Evolutionary conservation across 139 green algal genomes (phyloP).

Genomic region (Picocystis salinarum): DNA sequence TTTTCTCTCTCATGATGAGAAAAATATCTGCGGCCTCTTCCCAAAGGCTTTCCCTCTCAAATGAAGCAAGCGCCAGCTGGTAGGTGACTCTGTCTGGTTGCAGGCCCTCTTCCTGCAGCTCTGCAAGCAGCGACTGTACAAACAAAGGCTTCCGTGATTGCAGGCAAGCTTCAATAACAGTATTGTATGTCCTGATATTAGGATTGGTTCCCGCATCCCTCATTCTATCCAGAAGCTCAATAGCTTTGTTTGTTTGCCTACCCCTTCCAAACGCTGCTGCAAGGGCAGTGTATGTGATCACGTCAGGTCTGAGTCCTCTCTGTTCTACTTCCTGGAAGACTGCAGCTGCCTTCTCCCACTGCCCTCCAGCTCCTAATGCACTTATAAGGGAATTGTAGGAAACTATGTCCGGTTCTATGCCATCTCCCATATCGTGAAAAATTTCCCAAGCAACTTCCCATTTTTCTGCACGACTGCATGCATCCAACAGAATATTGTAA

Average conservation of each 20-base stretch:
- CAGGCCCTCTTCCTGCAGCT: constrained; percentile 44
- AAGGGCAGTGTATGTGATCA: constrained; percentile 71
- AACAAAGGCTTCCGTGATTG: constrained; percentile 58
- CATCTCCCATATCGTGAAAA: no score
- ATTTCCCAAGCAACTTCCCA: no score
- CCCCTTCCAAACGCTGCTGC: constrained; percentile 45
- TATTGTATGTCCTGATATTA: constrained; percentile 67
- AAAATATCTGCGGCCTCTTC: no score
- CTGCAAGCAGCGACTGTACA: constrained; percentile 50
- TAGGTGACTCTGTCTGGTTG: no score
- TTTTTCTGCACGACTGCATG: no score
- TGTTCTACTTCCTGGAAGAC: no score
- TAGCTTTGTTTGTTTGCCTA: constrained; percentile 39
- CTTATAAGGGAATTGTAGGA: constrained; percentile 70
- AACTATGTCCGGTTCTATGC: constrained; percentile 63
- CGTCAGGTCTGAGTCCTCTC: constrained; percentile 42
- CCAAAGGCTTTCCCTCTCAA: no score
- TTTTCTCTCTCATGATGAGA: no score
- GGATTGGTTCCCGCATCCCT: constrained; percentile 33
- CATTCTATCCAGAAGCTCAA: constrained; percentile 43
- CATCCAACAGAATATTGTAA: constrained; percentile 20
- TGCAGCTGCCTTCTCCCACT: constrained; percentile 51
- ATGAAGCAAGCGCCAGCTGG: no score
- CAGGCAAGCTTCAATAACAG: constrained; percentile 50
- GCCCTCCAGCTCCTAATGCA: constrained; percentile 49